phyloP scores from a whole-genome alignment of 1,139 yeast species.

The Pneumocystis oryctolagi region DNA sequence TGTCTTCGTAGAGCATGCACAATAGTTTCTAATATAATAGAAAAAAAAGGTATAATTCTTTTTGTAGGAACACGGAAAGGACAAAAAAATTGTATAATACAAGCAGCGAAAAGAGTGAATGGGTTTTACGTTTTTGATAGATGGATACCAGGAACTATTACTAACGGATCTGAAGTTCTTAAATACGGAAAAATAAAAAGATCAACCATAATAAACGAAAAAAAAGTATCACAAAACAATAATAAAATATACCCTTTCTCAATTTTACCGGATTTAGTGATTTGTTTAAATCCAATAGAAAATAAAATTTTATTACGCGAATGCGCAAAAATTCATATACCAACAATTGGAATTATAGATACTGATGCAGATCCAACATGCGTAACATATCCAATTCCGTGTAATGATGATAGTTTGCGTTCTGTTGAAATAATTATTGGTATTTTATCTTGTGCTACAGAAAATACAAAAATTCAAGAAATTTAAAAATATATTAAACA shows the following conservation, averaged over 20 bases:
- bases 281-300: slow-evolving; percentile 76
- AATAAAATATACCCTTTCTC: slow-evolving; percentile 13
- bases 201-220: slow-evolving; percentile 25
- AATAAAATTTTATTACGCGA: slow-evolving; percentile 69
- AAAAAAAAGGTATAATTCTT: slow-evolving; percentile 69
- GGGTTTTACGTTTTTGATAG: slow-evolving; percentile 73
- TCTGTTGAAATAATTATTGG: slow-evolving; percentile 69
- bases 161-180: slow-evolving; percentile 68
- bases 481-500: neutral
- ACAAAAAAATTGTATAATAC: slow-evolving; percentile 58
- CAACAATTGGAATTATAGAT: slow-evolving; percentile 87
- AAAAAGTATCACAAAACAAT: slow-evolving; percentile 2
- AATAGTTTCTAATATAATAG: slow-evolving; percentile 66
- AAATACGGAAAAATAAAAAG: slow-evolving; percentile 43
- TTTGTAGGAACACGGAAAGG: slow-evolving; percentile 76
- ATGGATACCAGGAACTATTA: slow-evolving; percentile 92
- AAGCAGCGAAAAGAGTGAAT: slow-evolving; percentile 60
- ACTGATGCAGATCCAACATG: slow-evolving; percentile 83
- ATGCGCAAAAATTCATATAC: slow-evolving; percentile 68
- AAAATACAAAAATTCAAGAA: slow-evolving; percentile 36
- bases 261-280: slow-evolving; percentile 77
- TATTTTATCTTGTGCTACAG: slow-evolving; percentile 71
- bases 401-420: slow-evolving; percentile 85
- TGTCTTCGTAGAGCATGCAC: slow-evolving; percentile 65
- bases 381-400: slow-evolving; percentile 89